Evolutionary conservation across 768 basidiomycete genomes (phyloP).

Genomic region (Lactarius vividus): DNA sequence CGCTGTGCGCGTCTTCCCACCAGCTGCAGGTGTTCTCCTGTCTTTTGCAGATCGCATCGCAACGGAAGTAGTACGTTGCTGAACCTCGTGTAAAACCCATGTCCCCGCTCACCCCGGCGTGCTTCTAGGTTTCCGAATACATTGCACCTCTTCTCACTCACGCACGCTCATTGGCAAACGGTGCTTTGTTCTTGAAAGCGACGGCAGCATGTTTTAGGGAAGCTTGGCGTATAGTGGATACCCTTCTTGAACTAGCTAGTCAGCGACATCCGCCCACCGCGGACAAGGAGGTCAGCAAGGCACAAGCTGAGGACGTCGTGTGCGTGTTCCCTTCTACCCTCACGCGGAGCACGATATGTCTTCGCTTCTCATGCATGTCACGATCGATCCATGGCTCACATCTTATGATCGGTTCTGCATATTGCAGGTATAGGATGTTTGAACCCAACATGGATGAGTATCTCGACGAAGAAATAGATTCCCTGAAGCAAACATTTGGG

Average conservation of each 20-base stretch:
- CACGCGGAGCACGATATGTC: slow-evolving; percentile 6
- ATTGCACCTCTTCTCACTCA: slow-evolving; percentile 71
- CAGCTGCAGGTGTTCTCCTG: slow-evolving; percentile 69
- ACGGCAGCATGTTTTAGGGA: slow-evolving; percentile 89
- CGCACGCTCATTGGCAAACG: slow-evolving; percentile 70
- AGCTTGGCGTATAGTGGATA: slow-evolving; percentile 82
- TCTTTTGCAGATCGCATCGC: slow-evolving; percentile 84
- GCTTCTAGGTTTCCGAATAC: slow-evolving; percentile 79
- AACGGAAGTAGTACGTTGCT: slow-evolving; percentile 67
- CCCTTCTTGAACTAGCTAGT: slow-evolving; percentile 56
- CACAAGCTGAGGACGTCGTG: slow-evolving; percentile 80
- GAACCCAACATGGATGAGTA: slow-evolving; percentile 98
- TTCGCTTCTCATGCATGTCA: slow-evolving; percentile 5
- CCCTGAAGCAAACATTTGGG: slow-evolving; percentile 70
- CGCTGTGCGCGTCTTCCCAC: slow-evolving; percentile 86
- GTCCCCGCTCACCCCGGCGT: slow-evolving; percentile 7
- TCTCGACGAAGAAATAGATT: slow-evolving; percentile 89
- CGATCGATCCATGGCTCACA: slow-evolving; percentile 5
- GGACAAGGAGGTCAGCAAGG: slow-evolving; percentile 43
- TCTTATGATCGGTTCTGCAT: slow-evolving; percentile 8
- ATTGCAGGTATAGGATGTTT: slow-evolving; percentile 83
- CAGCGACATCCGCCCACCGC: slow-evolving; percentile 20
- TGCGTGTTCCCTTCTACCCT: slow-evolving; percentile 39
- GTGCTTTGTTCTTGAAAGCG: slow-evolving; percentile 68
- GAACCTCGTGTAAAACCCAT: slow-evolving; percentile 11